Evolutionary conservation across 352 stramenopile genomes (phyloP).

Genomic region (Elongisporangium anandrum): DNA sequence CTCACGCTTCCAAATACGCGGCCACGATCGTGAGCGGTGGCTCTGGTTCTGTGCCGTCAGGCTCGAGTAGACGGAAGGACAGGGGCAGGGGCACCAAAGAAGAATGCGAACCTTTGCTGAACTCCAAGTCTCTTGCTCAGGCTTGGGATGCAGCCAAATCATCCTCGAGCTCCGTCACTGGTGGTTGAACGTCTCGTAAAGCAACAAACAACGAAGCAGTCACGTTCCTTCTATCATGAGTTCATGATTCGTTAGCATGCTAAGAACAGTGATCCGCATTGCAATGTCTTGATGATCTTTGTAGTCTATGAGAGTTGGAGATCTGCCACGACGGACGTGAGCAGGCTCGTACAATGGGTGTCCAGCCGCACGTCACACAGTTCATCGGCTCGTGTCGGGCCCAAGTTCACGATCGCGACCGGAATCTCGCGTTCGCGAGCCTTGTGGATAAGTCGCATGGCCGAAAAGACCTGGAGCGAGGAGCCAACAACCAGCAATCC

Average conservation of each 20-base stretch:
- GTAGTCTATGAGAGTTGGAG: neutral
- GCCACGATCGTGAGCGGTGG: slow-evolving; percentile 23
- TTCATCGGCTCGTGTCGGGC: slow-evolving; percentile 83
- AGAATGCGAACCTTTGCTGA: slow-evolving; percentile 60
- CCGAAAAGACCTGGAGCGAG: slow-evolving; percentile 93
- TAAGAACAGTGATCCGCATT: neutral
- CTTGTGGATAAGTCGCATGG: slow-evolving; percentile 88
- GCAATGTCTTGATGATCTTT: neutral
- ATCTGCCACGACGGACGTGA: slow-evolving; percentile 30
- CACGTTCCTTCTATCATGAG: neutral
- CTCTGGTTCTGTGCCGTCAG: slow-evolving; percentile 9
- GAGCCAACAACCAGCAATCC: slow-evolving; percentile 92
- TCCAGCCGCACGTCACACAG: slow-evolving; percentile 73
- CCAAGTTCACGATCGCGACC: slow-evolving; percentile 87
- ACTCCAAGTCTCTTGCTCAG: slow-evolving; percentile 43
- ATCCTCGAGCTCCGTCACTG: slow-evolving; percentile 3
- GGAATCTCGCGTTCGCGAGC: slow-evolving; percentile 61
- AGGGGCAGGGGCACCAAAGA: slow-evolving; percentile 23
- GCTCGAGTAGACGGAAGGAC: neutral
- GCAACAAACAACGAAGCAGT: neutral
- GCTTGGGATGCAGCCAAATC: slow-evolving; percentile 30
- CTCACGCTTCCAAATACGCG: slow-evolving; percentile 13
- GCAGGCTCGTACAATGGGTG: slow-evolving; percentile 42
- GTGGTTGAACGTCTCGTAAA: slow-evolving; percentile 5
- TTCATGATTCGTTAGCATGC: neutral